phyloP scores from a whole-genome alignment of 805 yeast species.

The Zygosaccharomyces kombuchaensis region DNA sequence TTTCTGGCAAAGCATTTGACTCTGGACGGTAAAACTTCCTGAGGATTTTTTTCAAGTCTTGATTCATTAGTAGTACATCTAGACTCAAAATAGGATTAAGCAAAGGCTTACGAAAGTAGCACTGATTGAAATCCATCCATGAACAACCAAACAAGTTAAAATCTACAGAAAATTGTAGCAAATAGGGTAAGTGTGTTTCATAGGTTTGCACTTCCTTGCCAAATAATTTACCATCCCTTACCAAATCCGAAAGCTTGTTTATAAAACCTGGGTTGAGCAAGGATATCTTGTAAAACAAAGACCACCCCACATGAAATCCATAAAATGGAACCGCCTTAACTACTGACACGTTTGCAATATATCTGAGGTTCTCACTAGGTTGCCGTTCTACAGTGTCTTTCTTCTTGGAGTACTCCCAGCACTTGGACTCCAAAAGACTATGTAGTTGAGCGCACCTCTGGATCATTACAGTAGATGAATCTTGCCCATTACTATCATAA shows the following conservation, averaged over 20 bases:
- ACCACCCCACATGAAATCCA: constrained; percentile 69
- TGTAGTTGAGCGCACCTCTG: constrained; percentile 40
- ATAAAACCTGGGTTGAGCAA: constrained; percentile 58
- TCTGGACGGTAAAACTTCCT: constrained; percentile 22
- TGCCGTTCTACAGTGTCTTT: constrained; percentile 3
- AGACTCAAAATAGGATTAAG: constrained; percentile 32
- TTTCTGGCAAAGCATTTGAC: constrained; percentile 14
- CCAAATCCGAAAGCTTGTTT: constrained; percentile 49
- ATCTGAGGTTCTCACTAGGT: constrained; percentile 31
- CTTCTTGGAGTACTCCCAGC: constrained; percentile 38
- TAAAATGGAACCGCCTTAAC: constrained; percentile 80
- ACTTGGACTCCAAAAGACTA: constrained; percentile 41
- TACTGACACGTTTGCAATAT: constrained; percentile 54
- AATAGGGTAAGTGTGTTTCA: constrained; percentile 78
- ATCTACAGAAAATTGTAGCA: constrained; percentile 75
- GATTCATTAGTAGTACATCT: constrained; percentile 30
- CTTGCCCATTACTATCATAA: constrained; percentile 42
- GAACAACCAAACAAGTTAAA: constrained; percentile 81
- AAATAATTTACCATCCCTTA: constrained; percentile 42
- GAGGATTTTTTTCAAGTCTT: constrained; percentile 35
- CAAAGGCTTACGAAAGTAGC: constrained; percentile 57
- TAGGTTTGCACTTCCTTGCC: constrained; percentile 46
- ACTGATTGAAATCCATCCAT: constrained; percentile 52
- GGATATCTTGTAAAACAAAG: constrained; percentile 63
- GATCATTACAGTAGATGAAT: constrained; percentile 24